phyloP scores from a whole-genome alignment of 345 rosid genomes.

The Garcia nutans region DNA sequence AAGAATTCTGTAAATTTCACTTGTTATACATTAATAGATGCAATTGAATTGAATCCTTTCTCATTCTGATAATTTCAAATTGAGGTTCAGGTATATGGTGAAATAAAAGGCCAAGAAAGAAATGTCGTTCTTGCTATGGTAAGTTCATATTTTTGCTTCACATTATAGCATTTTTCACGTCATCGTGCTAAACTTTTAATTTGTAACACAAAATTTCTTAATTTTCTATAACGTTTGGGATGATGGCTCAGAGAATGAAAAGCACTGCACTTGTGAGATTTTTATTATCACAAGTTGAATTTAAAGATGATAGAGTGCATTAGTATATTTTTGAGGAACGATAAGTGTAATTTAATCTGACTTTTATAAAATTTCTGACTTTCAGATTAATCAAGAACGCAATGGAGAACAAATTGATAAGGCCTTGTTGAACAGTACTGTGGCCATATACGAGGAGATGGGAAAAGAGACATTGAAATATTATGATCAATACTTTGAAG shows the following conservation, averaged over 20 bases:
- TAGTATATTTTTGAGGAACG: no score
- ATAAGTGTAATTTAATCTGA: no score
- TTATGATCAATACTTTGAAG: background rate
- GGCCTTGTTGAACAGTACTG: background rate
- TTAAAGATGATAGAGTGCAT: no score
- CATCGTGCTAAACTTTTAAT: no score
- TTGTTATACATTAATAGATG: no score
- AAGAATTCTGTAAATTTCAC: background rate
- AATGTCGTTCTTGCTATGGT: background rate
- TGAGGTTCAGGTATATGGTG: slow-evolving; percentile 5
- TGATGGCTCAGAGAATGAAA: no score
- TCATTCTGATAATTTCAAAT: background rate
- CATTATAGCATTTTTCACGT: no score
- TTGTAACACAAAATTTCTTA: no score
- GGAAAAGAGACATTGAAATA: background rate
- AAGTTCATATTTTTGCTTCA: background rate
- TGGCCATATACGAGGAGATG: background rate
- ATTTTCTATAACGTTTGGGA: no score
- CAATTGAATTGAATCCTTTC: background rate
- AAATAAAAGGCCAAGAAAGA: background rate
- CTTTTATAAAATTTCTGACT: background rate
- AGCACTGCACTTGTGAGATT: no score
- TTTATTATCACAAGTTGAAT: no score
- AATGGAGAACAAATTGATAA: background rate
- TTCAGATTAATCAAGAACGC: background rate